Evolutionary conservation across 2,329 filamentous ascomycete genomes (phyloP).

Genomic region (Arachnomyces sp.): DNA sequence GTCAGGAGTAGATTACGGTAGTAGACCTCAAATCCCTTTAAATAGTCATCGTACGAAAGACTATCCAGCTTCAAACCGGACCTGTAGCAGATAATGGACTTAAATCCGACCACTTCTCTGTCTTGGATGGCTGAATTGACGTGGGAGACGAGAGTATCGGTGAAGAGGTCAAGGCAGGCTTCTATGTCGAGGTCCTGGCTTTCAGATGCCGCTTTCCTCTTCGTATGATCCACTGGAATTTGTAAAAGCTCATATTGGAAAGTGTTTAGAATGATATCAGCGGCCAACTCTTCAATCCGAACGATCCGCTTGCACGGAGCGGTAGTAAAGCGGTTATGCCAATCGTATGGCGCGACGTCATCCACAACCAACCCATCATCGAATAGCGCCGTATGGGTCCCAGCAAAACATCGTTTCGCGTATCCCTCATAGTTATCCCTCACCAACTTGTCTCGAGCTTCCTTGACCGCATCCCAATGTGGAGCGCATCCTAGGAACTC

Average conservation of each 20-base stretch:
- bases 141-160: slow-evolving; percentile 15
- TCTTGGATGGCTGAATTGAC: slow-evolving; percentile 56
- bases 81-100: slow-evolving; percentile 75
- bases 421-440: slow-evolving; percentile 49
- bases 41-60: slow-evolving; percentile 37
- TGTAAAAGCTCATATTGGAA: slow-evolving; percentile 31
- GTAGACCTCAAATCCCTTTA: slow-evolving; percentile 18
- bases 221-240: no score
- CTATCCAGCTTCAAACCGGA: slow-evolving; percentile 61
- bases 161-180: no score
- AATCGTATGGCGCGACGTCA: slow-evolving; percentile 52
- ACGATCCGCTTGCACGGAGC: slow-evolving; percentile 65
- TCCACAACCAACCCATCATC: slow-evolving; percentile 63
- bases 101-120: slow-evolving; percentile 67
- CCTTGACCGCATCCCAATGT: slow-evolving; percentile 53
- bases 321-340: slow-evolving; percentile 59
- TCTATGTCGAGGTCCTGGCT: no score
- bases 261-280: slow-evolving; percentile 51
- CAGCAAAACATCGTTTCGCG: slow-evolving; percentile 57
- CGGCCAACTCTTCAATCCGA: slow-evolving; percentile 66
- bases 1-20: slow-evolving; percentile 18
- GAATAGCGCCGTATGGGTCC: slow-evolving; percentile 67
- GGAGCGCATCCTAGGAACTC: slow-evolving; percentile 55
- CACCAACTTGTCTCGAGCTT: slow-evolving; percentile 42
- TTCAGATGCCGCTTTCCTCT: no score